These are phyloP conservation scores for Fusarium dimerum DNA, from an alignment of 2,329 filamentous ascomycete species.

Conservation along the genomic window DNA sequence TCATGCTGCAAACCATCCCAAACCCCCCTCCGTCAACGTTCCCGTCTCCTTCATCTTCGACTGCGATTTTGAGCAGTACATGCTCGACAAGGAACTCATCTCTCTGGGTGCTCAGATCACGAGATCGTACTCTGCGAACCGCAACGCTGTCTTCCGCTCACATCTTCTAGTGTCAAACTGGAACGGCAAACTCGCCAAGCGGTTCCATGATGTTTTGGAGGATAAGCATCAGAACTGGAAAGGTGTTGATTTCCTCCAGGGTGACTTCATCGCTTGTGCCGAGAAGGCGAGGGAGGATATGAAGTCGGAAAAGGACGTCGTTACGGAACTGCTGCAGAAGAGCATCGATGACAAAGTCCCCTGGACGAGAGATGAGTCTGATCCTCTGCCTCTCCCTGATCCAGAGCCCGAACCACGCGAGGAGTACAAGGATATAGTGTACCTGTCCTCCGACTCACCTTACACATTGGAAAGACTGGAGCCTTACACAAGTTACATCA, in stretches of 20 bases:
- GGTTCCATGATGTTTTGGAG: slow-evolving; percentile 75
- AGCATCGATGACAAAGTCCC: slow-evolving; percentile 31
- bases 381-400: slow-evolving; percentile 36
- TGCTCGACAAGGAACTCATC: slow-evolving; percentile 82
- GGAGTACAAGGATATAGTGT: slow-evolving; percentile 62
- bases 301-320: slow-evolving; percentile 53
- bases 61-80: slow-evolving; percentile 88
- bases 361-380: slow-evolving; percentile 34
- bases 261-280: slow-evolving; percentile 72
- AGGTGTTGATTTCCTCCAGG: slow-evolving; percentile 70
- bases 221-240: slow-evolving; percentile 79
- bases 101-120: slow-evolving; percentile 85
- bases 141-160: slow-evolving; percentile 63
- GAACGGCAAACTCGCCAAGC: slow-evolving; percentile 69
- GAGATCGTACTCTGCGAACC: slow-evolving; percentile 86
- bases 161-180: slow-evolving; percentile 81
- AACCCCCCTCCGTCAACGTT: slow-evolving; percentile 52
- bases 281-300: slow-evolving; percentile 68
- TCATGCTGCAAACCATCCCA: slow-evolving; percentile 34
- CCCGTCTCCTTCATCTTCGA: slow-evolving; percentile 84
- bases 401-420: slow-evolving; percentile 35
- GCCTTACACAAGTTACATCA: slow-evolving; percentile 87
- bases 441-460: slow-evolving; percentile 89
- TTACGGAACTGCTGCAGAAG: slow-evolving; percentile 59
- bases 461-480: slow-evolving; percentile 81